A percentile compares a stretch with the other conserved stretches of the same genome.
Evolutionary conservation across 164 flowering plant genomes (phyloP).

Genomic region (Cinnamomum chago): DNA sequence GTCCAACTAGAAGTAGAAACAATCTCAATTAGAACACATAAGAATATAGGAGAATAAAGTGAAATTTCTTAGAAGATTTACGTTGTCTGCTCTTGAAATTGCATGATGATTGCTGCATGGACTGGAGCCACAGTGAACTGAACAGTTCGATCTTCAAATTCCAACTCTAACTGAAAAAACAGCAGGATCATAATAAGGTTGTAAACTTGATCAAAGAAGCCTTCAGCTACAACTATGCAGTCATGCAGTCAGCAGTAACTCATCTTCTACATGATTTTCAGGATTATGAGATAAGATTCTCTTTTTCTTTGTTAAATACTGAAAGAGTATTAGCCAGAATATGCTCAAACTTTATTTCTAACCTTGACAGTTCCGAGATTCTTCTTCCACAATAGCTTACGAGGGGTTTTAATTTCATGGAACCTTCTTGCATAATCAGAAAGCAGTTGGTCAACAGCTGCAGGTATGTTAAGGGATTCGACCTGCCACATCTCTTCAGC

Average conservation of each 20-base stretch:
- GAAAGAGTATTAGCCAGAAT: neutral
- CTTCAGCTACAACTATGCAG: neutral
- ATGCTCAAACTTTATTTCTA: slow-evolving; percentile 11
- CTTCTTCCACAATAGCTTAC: slow-evolving; percentile 93
- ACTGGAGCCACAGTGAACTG: slow-evolving; percentile 83
- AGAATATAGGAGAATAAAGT: neutral
- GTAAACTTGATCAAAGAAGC: neutral
- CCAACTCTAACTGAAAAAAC: slow-evolving; percentile 72
- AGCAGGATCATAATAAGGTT: slow-evolving; percentile 5
- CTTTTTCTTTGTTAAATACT: neutral
- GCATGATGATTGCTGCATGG: slow-evolving; percentile 87
- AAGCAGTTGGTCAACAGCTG: slow-evolving; percentile 59
- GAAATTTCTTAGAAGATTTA: slow-evolving; percentile 17
- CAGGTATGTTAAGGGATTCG: slow-evolving; percentile 68
- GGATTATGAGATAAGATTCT: no score
- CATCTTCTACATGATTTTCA: neutral
- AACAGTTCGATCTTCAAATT: slow-evolving; percentile 76
- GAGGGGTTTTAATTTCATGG: slow-evolving; percentile 89
- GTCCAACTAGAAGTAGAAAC: slow-evolving; percentile 68
- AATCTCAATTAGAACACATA: neutral
- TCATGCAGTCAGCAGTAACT: neutral
- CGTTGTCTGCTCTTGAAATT: slow-evolving; percentile 85
- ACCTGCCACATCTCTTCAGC: slow-evolving; percentile 50
- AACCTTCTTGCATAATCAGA: slow-evolving; percentile 81
- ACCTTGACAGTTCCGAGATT: slow-evolving; percentile 97